Conservation (phyloP, 2,329 filamentous ascomycete species). For the Ophiosphaerella narmari region DNA sequence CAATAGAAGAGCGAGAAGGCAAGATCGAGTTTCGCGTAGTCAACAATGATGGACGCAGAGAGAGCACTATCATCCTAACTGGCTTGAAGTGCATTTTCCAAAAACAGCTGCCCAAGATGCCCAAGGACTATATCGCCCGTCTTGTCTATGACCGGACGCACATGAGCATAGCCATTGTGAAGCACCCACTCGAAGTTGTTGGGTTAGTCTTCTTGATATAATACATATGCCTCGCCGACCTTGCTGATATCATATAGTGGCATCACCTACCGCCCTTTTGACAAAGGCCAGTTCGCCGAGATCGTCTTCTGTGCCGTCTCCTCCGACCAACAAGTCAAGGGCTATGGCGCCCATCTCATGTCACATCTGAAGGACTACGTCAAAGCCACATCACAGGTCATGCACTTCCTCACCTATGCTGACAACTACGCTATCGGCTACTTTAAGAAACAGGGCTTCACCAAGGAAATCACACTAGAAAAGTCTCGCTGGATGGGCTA, state of each 20-base stretch:
- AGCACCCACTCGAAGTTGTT: conserved; percentile 93
- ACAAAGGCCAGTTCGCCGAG: conserved; percentile 89
- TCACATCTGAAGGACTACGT: conserved; percentile 97
- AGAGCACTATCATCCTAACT: conserved; percentile 91
- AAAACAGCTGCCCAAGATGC: conserved; percentile 98
- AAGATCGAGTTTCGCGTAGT: conserved; percentile 98
- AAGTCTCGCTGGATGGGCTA: conserved; percentile 97
- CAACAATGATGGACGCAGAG: conserved; percentile 88
- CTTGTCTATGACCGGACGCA: conserved; percentile 97
- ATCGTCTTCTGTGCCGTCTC: conserved; percentile 99
- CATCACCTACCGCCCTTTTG: conserved; percentile 95
- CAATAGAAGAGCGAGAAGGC: conserved; percentile 89
- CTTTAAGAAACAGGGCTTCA: conserved; percentile 99
- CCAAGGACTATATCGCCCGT: conserved; percentile 97
- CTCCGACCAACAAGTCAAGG: conserved; percentile 97
- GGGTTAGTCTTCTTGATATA: conserved; percentile 49
- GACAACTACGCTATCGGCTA: conserved; percentile 99
- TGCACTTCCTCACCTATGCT: conserved; percentile 98
- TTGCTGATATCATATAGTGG: conserved; percentile 60
- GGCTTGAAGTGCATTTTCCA: conserved; percentile 98
- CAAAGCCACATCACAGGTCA: conserved; percentile 92
- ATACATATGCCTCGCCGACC: not conserved
- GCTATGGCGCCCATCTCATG: conserved; percentile 97
- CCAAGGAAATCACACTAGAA: conserved; percentile 94
- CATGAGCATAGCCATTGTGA: conserved; percentile 94